Evolutionary conservation across 129 eudicot species (phyloP).

Genomic region (Helianthus tuberosus): DNA sequence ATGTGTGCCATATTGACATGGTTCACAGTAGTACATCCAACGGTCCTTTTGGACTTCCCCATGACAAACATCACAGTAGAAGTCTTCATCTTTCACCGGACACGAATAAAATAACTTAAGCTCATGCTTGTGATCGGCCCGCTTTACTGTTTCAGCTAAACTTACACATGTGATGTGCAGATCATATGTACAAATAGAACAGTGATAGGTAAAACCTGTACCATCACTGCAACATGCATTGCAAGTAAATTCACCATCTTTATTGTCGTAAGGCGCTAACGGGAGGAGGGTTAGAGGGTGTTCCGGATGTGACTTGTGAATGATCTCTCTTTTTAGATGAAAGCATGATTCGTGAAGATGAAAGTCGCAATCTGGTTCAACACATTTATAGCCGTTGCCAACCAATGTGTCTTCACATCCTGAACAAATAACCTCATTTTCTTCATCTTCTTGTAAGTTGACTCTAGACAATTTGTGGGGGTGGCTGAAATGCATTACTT

Average conservation of each 20-base stretch:
- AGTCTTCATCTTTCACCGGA: conserved; percentile 33
- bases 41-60: conserved; percentile 49
- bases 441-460: conserved; percentile 21
- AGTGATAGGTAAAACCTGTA: conserved; percentile 54
- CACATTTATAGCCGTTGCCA: conserved; percentile 37
- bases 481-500: conserved; percentile 31
- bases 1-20: conserved; percentile 68
- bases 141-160: conserved; percentile 52
- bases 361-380: conserved; percentile 36
- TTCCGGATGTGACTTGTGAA: conserved; percentile 68
- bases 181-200: conserved; percentile 56
- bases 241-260: conserved; percentile 53
- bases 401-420: conserved; percentile 41
- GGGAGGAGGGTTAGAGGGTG: conserved; percentile 57
- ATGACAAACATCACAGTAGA: conserved; percentile 57
- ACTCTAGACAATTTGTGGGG: conserved; percentile 1
- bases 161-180: conserved; percentile 63
- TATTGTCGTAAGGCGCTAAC: conserved; percentile 39
- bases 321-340: conserved; percentile 28
- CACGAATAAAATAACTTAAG: conserved; percentile 50
- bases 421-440: conserved; percentile 42
- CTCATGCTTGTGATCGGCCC: conserved; percentile 55
- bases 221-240: conserved; percentile 61
- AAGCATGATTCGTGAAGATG: conserved; percentile 51
- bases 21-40: conserved; percentile 60